phyloP scores from a whole-genome alignment of 345 rosid species.

The Salix suchowensis region DNA sequence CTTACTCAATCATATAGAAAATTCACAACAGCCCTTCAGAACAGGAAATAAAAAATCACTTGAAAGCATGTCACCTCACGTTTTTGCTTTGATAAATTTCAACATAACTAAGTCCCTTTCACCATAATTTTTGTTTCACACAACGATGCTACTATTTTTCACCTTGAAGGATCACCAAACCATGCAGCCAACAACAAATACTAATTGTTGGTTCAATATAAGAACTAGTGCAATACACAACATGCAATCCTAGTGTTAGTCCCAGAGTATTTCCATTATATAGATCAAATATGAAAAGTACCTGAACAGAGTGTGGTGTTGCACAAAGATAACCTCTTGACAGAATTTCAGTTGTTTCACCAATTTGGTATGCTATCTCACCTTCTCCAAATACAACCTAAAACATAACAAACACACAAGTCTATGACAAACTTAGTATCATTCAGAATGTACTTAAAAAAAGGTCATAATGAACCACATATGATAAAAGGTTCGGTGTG shows the following conservation, averaged over 20 bases:
- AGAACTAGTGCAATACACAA: not conserved
- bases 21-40: no score
- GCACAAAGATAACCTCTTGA: constrained; percentile 86
- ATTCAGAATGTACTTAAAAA: not conserved
- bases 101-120: no score
- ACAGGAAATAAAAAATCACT: no score
- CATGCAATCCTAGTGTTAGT: not conserved
- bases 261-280: not conserved
- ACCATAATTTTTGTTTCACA: no score
- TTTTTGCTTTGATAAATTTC: no score
- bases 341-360: constrained; percentile 79
- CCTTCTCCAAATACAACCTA: constrained; percentile 77
- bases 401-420: constrained; percentile 2
- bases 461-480: not conserved
- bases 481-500: not conserved
- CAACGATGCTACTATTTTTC: no score
- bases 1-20: no score
- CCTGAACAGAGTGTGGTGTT: constrained; percentile 93
- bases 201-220: not conserved
- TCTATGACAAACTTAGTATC: not conserved
- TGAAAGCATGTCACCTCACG: no score
- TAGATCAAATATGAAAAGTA: constrained; percentile 22
- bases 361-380: constrained; percentile 93
- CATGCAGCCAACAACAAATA: not conserved
- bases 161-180: not conserved